Evolutionary conservation across 257 asterid genomes (phyloP), one percentile per base, ranked within the genome.

Genomic region (Pogostemon cablin): DNA sequence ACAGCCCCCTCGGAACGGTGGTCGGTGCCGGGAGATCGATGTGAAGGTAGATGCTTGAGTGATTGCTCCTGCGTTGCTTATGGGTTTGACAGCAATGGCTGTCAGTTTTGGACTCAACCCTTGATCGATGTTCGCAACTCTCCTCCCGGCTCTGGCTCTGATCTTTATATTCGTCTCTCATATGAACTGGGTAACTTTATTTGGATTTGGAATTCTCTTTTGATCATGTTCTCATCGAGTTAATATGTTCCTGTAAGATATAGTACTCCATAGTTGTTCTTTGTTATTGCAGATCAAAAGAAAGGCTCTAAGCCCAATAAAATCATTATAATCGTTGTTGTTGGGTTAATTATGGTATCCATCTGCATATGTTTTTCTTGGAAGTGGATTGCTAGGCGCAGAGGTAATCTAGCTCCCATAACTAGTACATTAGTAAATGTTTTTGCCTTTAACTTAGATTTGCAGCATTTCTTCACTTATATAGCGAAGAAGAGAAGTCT

Each of bases 181-280:
- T 20, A 20, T 20, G 88, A 83, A 67, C 57, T 75, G 0, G 90
- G 90, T 87, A 71, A 78, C 15, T 8, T 12, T 57, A 52, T 5
- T 52, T 52, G 25, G 25, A 4, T 12, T 1, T 12, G 25, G 2
- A n/a, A n/a, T 50, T 50, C 1, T 50, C 0, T 50, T 5, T 15
- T 50, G 34, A 20, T 20, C 25, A 20, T 20, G 25, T 20, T 20
- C 25, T 20, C 25, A 20, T 20, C 25, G 25, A 20, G 25, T 20
- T 20, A 20, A 20, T 20, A 0, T 20, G 25, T 20, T 20, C 25
- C 25, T 46, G 50, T 9, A 1, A 2, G 17, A 47, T 9, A 47
- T 10, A 47, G 9, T 2, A 3, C 9, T 43, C 3, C 9, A 2
- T 43, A 43, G 9, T 4, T 46, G 50, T 46, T 55, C 10, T 34